Evolutionary conservation across 2,329 filamentous ascomycete genomes (phyloP), one percentile per base, ranked within the genome.

Genomic region (Arthrobotrys sinensis): DNA sequence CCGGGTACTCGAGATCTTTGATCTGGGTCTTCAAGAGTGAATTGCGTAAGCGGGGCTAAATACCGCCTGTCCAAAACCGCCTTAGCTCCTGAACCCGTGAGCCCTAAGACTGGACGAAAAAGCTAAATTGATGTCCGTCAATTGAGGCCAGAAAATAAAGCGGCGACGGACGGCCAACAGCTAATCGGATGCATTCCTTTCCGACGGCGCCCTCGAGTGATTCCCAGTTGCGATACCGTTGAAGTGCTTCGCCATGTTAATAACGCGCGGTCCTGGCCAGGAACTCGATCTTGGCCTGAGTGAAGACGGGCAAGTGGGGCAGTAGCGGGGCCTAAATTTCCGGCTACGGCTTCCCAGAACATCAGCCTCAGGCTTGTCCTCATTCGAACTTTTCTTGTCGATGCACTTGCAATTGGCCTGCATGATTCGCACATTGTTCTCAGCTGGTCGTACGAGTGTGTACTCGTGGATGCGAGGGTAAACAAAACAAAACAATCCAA

Each of bases 161-260:
- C 40, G 57, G 21, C 11, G 38, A 40, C 32, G 6, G 10, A 10
- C 12, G n/a, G 55, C 43, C 57, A 28, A 28, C 24, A 53, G 53
- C 75, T 78, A 78, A 78, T 78, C 75, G 75, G 75, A 78, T 78
- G 62, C 60, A 63, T 78, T 78, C 75, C 75, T 67, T 66, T 48
- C 45, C 71, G 53, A 38, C 52, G 48, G 24, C 19, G n/a, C n/a
- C 50, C 12, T 66, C 21, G 34, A 63, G 24, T 12, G 6, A 12
- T 36, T 60, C 52, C 40, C 34, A 53, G 63, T 38, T 38, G 21
- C 34, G 69, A 65, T 55, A 3, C 48, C 24, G 40, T 40, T 40
- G 34, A 48, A 53, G 14, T 72, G 75, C 75, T 72, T 71, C 67
- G 75, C 75, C 75, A 45, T 78, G 73, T 46, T 68, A 45, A 16